Evolutionary conservation across 768 basidiomycete genomes (phyloP).

Genomic region (Harrya chromipes): DNA sequence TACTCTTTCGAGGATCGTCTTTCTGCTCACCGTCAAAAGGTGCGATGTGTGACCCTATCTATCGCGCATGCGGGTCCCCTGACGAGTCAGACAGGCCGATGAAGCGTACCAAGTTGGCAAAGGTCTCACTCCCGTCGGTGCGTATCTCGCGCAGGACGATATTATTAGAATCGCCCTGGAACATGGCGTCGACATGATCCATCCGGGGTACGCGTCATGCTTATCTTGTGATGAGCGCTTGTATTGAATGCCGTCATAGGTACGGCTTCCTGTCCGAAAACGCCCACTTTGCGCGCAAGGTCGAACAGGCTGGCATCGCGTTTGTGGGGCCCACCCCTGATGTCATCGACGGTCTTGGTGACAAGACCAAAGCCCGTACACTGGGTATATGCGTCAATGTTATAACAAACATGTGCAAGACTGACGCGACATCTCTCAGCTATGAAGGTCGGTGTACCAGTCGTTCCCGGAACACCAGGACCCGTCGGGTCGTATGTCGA

Average conservation of each 20-base stretch:
- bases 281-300: constrained; percentile 94
- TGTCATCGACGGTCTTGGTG: constrained; percentile 95
- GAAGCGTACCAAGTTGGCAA: constrained; percentile 98
- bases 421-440: constrained; percentile 43
- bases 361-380: constrained; percentile 96
- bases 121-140: constrained; percentile 92
- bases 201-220: constrained; percentile 70
- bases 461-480: constrained; percentile 98
- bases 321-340: constrained; percentile 96
- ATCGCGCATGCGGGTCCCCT: constrained; percentile 29
- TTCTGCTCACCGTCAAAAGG: constrained; percentile 97
- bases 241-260: constrained; percentile 38
- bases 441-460: constrained; percentile 87
- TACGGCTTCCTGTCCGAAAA: constrained; percentile 99
- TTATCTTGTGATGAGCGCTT: not conserved
- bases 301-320: constrained; percentile 94
- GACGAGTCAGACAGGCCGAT: constrained; percentile 62
- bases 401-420: not conserved
- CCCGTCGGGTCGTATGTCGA: constrained; percentile 78
- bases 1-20: constrained; percentile 97
- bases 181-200: constrained; percentile 99
- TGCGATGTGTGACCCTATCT: constrained; percentile 36
- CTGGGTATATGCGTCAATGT: constrained; percentile 51
- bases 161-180: constrained; percentile 96
- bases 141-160: constrained; percentile 96